A percentile compares a stretch with the other conserved stretches of the same genome.
Evolutionary conservation across 345 rosid genomes (phyloP).

Genomic region (Bruguiera parviflora): DNA sequence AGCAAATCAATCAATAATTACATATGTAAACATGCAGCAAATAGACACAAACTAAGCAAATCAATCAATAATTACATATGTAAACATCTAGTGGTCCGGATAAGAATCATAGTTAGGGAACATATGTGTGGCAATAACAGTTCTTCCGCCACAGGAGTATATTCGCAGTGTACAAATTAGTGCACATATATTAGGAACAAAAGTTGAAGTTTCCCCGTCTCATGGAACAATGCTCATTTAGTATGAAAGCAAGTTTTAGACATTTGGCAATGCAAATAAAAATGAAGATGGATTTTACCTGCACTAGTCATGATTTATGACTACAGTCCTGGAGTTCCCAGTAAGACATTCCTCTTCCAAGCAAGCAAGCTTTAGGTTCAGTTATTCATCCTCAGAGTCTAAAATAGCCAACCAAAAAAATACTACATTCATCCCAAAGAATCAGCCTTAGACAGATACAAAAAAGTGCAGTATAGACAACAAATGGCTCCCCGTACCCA

Average conservation of each 20-base stretch:
- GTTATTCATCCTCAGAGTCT: constrained; percentile 56
- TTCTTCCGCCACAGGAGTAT: too few relatives aligned
- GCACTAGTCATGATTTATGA: constrained; percentile 66
- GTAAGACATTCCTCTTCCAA: constrained; percentile 84
- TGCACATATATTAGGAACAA: too few relatives aligned
- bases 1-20: too few relatives aligned
- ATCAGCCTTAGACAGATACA: not conserved
- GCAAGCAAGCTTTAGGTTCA: constrained; percentile 71
- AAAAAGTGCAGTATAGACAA: not conserved
- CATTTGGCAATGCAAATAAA: not conserved
- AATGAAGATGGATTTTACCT: constrained; percentile 40
- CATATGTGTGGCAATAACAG: too few relatives aligned
- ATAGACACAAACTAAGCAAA: too few relatives aligned
- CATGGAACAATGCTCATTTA: too few relatives aligned
- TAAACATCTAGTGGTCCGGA: too few relatives aligned
- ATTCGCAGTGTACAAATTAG: too few relatives aligned
- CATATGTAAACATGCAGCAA: too few relatives aligned
- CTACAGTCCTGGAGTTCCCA: constrained; percentile 76
- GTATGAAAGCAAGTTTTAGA: not conserved
- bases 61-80: too few relatives aligned
- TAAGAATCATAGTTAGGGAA: too few relatives aligned
- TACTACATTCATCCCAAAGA: constrained; percentile 2
- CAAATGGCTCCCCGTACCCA: constrained; percentile 40
- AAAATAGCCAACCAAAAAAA: constrained; percentile 13
- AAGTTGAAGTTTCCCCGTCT: too few relatives aligned